These are phyloP conservation scores for Dactylellina leptospora DNA, from an alignment of 2,329 filamentous ascomycete genomes.

Conservation along the genomic window DNA sequence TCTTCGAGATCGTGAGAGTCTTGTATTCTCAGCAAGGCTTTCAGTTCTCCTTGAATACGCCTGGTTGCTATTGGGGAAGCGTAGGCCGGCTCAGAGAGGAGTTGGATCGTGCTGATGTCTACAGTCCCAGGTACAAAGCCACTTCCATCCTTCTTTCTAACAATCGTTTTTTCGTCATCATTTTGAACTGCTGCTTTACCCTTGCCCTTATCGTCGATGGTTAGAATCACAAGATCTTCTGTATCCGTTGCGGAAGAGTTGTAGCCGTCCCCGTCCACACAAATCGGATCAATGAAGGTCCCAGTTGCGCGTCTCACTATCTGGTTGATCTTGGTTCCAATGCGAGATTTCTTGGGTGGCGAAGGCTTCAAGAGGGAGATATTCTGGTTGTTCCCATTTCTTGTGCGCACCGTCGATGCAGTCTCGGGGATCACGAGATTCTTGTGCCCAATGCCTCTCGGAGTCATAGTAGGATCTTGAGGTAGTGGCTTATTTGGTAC, in stretches of 20 bases:
- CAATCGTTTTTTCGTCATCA: constrained; percentile 27
- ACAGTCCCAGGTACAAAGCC: constrained; percentile 75
- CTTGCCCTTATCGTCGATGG: constrained; percentile 31
- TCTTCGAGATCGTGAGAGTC: constrained; percentile 68
- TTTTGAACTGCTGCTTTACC: constrained; percentile 1
- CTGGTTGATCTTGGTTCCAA: constrained; percentile 18
- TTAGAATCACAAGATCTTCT: constrained; percentile 39
- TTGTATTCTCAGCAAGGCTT: constrained; percentile 72
- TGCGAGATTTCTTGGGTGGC: constrained; percentile 37
- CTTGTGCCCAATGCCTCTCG: constrained; percentile 59
- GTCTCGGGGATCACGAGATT: constrained; percentile 59
- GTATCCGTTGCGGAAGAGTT: constrained; percentile 31
- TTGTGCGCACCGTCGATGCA: constrained; percentile 52
- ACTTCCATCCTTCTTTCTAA: constrained; percentile 60
- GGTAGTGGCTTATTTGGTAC: constrained; percentile 54
- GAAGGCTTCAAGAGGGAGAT: constrained; percentile 21
- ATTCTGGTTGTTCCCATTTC: constrained; percentile 25
- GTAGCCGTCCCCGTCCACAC: constrained; percentile 43
- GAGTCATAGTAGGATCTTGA: constrained; percentile 58
- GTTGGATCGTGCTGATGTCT: constrained; percentile 69
- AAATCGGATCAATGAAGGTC: constrained; percentile 2
- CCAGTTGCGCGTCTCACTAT: constrained; percentile 30
- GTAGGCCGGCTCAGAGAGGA: constrained; percentile 72
- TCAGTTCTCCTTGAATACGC: constrained; percentile 72
- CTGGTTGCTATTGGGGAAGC: constrained; percentile 71